Percentiles rank a stretch among this genome's conserved stretches.
Conservation (phyloP, 768 basidiomycete species). For the Mycena maculata region DNA sequence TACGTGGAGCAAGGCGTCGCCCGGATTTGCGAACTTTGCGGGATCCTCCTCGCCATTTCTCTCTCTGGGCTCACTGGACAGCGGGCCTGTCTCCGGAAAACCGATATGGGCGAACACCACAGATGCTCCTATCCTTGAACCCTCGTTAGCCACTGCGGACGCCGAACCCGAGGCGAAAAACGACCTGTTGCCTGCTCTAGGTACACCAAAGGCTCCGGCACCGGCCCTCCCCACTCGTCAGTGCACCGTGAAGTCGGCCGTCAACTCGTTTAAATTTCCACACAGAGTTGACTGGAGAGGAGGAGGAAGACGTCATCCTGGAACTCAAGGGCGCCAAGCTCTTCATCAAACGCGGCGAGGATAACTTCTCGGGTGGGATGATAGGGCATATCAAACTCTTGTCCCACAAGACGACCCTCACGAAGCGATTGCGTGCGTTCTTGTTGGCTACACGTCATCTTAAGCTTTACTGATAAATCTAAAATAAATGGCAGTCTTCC, state of each 20-base stretch:
- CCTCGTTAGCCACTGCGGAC: not conserved
- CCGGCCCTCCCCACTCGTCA: constrained; percentile 43
- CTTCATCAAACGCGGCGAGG: constrained; percentile 66
- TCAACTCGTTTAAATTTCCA: constrained; percentile 46
- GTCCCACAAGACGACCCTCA: constrained; percentile 51
- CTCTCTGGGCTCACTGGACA: constrained; percentile 21
- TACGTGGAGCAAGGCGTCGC: constrained; percentile 14
- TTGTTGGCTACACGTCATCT: constrained; percentile 5
- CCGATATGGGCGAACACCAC: constrained; percentile 40
- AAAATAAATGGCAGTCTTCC: constrained; percentile 67
- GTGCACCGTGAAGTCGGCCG: constrained; percentile 38
- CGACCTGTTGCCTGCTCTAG: constrained; percentile 31
- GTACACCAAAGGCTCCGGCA: constrained; percentile 39
- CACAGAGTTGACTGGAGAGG: constrained; percentile 70
- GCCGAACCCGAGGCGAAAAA: constrained; percentile 36
- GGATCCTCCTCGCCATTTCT: constrained; percentile 49
- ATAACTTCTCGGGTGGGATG: constrained; percentile 69
- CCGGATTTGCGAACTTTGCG: constrained; percentile 45
- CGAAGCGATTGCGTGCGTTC: constrained; percentile 63
- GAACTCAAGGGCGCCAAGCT: constrained; percentile 73
- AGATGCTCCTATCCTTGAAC: constrained; percentile 29
- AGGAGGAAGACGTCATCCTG: constrained; percentile 65
- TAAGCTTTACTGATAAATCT: not conserved
- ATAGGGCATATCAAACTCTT: constrained; percentile 72
- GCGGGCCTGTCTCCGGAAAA: constrained; percentile 19